Evolutionary conservation across 768 basidiomycete species (phyloP), one percentile per base, ranked within the genome.

Genomic region (Serendipita sp.): DNA sequence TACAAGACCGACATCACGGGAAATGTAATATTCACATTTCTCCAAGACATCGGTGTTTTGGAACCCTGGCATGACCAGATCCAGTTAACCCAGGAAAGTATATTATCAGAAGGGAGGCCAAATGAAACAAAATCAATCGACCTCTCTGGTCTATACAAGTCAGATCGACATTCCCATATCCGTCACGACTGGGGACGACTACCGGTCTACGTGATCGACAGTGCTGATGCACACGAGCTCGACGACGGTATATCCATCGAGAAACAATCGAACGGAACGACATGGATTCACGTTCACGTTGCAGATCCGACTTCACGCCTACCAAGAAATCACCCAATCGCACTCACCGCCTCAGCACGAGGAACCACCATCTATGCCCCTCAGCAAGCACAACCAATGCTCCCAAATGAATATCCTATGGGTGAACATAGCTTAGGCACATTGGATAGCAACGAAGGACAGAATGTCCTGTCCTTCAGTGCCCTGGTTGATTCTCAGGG

Each of bases 241-340:
- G 96, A 99, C 71, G 96, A 99, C 72, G 96, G 92, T 2, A 70
- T 99, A 36, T 94, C 93, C 1, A 71, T 97, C 35, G 89, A 95
- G 68, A 74, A 75, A 2, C 83, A 88, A 56, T 81, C 83, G 1
- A 80, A 78, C 15, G 56, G 56, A 10, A 78, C 73, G 18, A 71
- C 75, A 51, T 98, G 96, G 95, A 71, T 95, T 10, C 94, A 97
- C 69, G 78, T 87, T 30, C 96, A 98, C 71, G 80, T 99, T 65
- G 94, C 96, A 8, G 96, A 99, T 72, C 94, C 94, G 0, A 91
- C 91, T 1, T 77, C 85, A 10, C 68, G 86, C 56, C 78, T 99
- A 30, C 86, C 85, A 18, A 88, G 88, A 0, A 78, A 78, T 0
- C 86, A 94, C 71, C 68, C 75, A 3, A 70, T 92, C 2, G 79